Evolutionary conservation across 768 basidiomycete species (phyloP).

Genomic region (Suillus clintonianus): DNA sequence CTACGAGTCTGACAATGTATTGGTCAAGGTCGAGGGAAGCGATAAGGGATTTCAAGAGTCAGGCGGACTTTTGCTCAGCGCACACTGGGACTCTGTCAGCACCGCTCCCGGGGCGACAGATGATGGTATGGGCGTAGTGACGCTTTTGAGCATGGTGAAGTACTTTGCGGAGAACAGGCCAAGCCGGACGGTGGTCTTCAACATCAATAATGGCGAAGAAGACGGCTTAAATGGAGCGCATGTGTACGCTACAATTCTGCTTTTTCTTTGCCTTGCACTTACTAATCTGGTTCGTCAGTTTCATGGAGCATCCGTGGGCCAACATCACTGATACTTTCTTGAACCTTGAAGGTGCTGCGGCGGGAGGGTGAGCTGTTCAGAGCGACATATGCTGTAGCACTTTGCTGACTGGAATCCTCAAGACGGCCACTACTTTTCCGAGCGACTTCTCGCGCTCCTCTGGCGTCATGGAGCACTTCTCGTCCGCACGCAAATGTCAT

Average conservation of each 20-base stretch:
- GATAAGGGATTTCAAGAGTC: conserved; percentile 33
- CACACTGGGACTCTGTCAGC: conserved; percentile 82
- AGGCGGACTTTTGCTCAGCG: conserved; percentile 69
- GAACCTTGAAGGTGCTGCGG: conserved; percentile 81
- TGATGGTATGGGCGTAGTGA: conserved; percentile 72
- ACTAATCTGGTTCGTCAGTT: conserved; percentile 39
- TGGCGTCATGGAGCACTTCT: conserved; percentile 49
- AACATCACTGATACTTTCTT: conserved; percentile 66
- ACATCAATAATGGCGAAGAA: conserved; percentile 87
- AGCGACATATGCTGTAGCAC: neutral
- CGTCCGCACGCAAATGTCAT: conserved; percentile 73
- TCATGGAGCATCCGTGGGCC: conserved; percentile 76
- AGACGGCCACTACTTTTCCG: conserved; percentile 81
- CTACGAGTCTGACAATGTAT: conserved; percentile 68
- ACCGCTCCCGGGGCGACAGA: conserved; percentile 77
- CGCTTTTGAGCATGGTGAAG: conserved; percentile 64
- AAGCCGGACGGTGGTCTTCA: conserved; percentile 70
- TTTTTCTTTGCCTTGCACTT: neutral
- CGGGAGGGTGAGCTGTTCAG: conserved; percentile 59
- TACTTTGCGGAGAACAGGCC: conserved; percentile 52
- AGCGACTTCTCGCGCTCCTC: conserved; percentile 57
- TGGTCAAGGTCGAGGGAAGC: conserved; percentile 63
- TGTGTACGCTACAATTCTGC: conserved; percentile 41
- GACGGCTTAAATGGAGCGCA: conserved; percentile 75
- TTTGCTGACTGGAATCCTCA: conserved; percentile 4